Evolutionary conservation across 345 rosid species (phyloP).

Genomic region (Sisymbrium irio): DNA sequence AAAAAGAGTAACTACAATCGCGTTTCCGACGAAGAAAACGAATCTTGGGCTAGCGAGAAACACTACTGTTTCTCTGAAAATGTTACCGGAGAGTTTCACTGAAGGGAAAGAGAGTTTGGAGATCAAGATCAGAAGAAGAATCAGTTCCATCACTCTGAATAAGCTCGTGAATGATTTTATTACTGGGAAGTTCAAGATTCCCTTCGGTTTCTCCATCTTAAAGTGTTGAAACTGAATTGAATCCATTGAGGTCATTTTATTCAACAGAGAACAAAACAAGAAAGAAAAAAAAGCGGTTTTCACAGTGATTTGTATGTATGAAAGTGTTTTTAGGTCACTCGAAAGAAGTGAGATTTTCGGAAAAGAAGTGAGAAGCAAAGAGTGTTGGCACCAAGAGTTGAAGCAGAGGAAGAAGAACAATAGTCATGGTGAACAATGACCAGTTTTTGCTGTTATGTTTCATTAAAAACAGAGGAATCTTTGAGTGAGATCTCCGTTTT

Average conservation of each 20-base stretch:
- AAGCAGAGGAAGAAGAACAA: constrained; percentile 26
- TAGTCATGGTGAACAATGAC: constrained; percentile 29
- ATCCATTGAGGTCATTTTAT: constrained; percentile 46
- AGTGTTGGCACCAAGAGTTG: constrained; percentile 33
- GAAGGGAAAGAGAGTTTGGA: constrained; percentile 56
- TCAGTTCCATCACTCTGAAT: constrained; percentile 59
- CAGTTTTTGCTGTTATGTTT: constrained; percentile 23
- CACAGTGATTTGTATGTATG: not conserved
- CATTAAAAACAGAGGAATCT: constrained; percentile 33
- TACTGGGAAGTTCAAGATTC: constrained; percentile 41
- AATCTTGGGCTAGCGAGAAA: constrained; percentile 63
- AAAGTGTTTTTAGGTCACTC: constrained; percentile 28
- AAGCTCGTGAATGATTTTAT: constrained; percentile 47
- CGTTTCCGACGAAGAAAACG: constrained; percentile 76
- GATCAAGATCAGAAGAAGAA: constrained; percentile 49
- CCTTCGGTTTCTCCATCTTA: constrained; percentile 56
- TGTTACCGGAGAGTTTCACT: constrained; percentile 54
- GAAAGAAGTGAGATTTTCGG: constrained; percentile 28
- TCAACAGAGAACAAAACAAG: not conserved
- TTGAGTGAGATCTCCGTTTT: constrained; percentile 25
- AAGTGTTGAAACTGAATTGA: constrained; percentile 46
- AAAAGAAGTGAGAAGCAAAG: constrained; percentile 25
- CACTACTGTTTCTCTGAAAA: constrained; percentile 50
- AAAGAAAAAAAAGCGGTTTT: not conserved
- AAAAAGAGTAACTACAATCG: constrained; percentile 66